phyloP scores from a whole-genome alignment of 768 basidiomycete species.

The Kwoniella dejecticola region DNA sequence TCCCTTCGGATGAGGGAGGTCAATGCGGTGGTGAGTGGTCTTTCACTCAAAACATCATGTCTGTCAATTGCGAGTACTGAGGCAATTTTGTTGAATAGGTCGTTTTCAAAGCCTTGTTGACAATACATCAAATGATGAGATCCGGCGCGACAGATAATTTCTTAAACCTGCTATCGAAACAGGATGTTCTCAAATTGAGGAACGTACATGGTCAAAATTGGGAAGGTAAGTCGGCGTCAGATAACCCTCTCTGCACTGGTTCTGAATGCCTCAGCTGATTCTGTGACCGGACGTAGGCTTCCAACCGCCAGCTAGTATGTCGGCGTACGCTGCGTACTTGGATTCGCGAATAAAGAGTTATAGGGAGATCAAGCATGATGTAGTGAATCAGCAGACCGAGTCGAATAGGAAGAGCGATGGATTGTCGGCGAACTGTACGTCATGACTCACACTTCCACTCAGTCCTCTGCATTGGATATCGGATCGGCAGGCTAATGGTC shows the following conservation, averaged over 20 bases:
- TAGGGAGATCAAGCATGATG: constrained; percentile 88
- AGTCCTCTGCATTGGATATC: too few species aligned
- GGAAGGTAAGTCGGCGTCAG: constrained; percentile 67
- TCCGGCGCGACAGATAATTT: constrained; percentile 95
- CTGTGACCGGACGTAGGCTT: constrained; percentile 65
- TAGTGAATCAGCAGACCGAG: constrained; percentile 89
- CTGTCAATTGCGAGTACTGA: background rate
- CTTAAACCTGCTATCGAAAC: constrained; percentile 73
- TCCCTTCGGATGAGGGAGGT: constrained; percentile 83
- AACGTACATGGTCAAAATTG: constrained; percentile 80
- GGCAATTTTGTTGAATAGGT: constrained; percentile 61
- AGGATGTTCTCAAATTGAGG: constrained; percentile 74
- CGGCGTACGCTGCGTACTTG: constrained; percentile 83
- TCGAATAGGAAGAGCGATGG: constrained; percentile 65
- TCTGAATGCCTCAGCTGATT: background rate
- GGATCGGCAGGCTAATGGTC: too few species aligned
- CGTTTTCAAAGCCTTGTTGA: constrained; percentile 96
- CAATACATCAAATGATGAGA: constrained; percentile 93
- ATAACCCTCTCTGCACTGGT: background rate
- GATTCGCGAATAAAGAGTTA: constrained; percentile 85
- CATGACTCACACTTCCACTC: too few species aligned
- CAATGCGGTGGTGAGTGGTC: constrained; percentile 73
- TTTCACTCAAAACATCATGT: background rate
- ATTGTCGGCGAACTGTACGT: constrained; percentile 40
- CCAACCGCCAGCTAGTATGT: constrained; percentile 78